Evolutionary conservation across 1,284 basidiomycete species (phyloP).

Genomic region (Ustilago trichophora): DNA sequence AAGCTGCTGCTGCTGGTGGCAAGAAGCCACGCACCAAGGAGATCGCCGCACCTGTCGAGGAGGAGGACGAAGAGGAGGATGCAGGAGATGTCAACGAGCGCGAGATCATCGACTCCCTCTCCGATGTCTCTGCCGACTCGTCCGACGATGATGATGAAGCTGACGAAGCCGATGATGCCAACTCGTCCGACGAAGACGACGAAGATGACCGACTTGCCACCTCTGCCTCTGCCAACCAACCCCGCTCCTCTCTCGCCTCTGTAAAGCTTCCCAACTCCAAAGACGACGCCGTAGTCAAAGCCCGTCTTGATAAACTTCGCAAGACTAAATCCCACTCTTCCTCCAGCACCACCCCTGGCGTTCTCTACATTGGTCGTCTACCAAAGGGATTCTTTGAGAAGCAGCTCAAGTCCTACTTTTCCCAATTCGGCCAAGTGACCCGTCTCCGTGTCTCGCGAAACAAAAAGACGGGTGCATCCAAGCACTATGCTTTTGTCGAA

Average conservation of each 20-base stretch:
- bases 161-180: slow-evolving; percentile 35
- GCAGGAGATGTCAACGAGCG: slow-evolving; percentile 26
- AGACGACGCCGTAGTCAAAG: slow-evolving; percentile 56
- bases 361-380: slow-evolving; percentile 86
- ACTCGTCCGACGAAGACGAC: slow-evolving; percentile 58
- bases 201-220: slow-evolving; percentile 48
- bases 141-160: slow-evolving; percentile 25
- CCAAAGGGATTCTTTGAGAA: slow-evolving; percentile 98
- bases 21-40: slow-evolving; percentile 16
- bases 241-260: slow-evolving; percentile 27
- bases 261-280: slow-evolving; percentile 61
- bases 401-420: slow-evolving; percentile 89
- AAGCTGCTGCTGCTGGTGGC: not conserved
- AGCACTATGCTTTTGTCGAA: slow-evolving; percentile 97
- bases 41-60: not conserved
- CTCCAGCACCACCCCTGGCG: slow-evolving; percentile 72
- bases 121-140: slow-evolving; percentile 34
- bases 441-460: slow-evolving; percentile 90
- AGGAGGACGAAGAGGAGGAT: slow-evolving; percentile 19
- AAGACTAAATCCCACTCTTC: slow-evolving; percentile 24
- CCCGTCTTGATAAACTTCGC: slow-evolving; percentile 55
- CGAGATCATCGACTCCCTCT: slow-evolving; percentile 33
- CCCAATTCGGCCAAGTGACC: slow-evolving; percentile 91
- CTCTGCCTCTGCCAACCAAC: slow-evolving; percentile 1
- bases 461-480: slow-evolving; percentile 93